Evolutionary conservation across 108 stramenopile species (phyloP).

Genomic region (Cyclotella cryptica): DNA sequence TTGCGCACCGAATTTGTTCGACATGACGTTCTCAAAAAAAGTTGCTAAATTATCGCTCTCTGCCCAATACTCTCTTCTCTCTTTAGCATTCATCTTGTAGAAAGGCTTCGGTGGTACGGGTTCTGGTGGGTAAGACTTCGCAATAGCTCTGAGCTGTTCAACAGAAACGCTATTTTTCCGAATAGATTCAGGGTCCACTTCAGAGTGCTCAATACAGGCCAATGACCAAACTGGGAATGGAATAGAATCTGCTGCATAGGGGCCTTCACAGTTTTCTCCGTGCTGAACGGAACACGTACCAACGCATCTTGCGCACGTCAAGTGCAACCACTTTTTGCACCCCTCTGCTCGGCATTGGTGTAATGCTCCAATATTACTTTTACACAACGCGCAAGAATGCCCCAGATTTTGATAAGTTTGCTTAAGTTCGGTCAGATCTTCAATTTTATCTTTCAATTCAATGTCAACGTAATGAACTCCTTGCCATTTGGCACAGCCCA

Average conservation of each 20-base stretch:
- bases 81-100: conserved; percentile 64
- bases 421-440: conserved; percentile 71
- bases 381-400: conserved; percentile 69
- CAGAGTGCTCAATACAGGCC: conserved; percentile 78
- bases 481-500: conserved; percentile 89
- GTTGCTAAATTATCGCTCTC: conserved; percentile 64
- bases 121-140: conserved; percentile 81
- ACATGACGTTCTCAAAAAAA: conserved; percentile 59
- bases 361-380: conserved; percentile 73
- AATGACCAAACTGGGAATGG: conserved; percentile 76
- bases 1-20: conserved; percentile 58
- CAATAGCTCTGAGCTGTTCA: conserved; percentile 62
- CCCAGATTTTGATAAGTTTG: conserved; percentile 50
- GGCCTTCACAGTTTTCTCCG: conserved; percentile 82
- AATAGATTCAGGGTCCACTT: conserved; percentile 51
- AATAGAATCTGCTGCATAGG: conserved; percentile 35
- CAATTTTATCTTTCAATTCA: conserved; percentile 58
- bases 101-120: conserved; percentile 65
- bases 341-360: conserved; percentile 66
- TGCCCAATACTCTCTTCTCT: conserved; percentile 57
- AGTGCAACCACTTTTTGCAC: conserved; percentile 78
- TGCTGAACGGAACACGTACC: conserved; percentile 84
- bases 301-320: conserved; percentile 81
- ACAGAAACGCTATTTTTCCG: conserved; percentile 48
- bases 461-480: conserved; percentile 73